Evolutionary conservation across 371 early-diverging fungal species (phyloP), one percentile per base, ranked within the genome.

Genomic region (Basidiobolus meristosporus): DNA sequence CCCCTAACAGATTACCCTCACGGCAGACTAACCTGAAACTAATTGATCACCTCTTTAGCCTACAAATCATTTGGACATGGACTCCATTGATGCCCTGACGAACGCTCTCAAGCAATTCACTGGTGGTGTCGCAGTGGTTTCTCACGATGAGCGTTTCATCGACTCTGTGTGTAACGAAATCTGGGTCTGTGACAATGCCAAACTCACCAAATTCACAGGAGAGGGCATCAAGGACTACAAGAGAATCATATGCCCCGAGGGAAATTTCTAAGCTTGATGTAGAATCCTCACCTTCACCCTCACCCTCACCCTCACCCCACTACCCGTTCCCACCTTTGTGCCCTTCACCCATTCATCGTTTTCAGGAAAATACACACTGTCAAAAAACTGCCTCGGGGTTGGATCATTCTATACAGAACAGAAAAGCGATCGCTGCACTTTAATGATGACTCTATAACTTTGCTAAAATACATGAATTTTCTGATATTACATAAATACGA

Each of bases 71-170:
- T 68, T 77, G 64, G 86, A 90, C 59, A 90, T 90, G 63, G 87
- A 88, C 46, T 83, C 89, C 39, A 96, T 98, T 46, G 98, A 98
- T 56, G 85, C 93, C 9, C 64, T 98, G 41, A 92, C 91, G 20
- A 74, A 83, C 33, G 97, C 96, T 31, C 77, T 98, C 59, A 85
- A 84, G 48, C 60, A 64, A 39, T 98, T 84, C 67, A 70, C 78
- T 46, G 99, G 99, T 40, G 98, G 93, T 52, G 88, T 97, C 38
- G 95, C 98, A 11, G 74, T 98, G 43, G 98, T 98, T 28, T 83
- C 84, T 48, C 99, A 98, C 84, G 99, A 98, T 72, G 88, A 97
- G 69, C 74, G 93, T 34, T 76, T 98, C 52, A 90, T 98, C 50
- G 73, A 74, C 40, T 87, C 87, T 53, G 84, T 93, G 19, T 93